A percentile compares a stretch with the other conserved stretches of the same genome.
Evolutionary conservation across 2,329 filamentous ascomycete genomes (phyloP).

Genomic region (Apiospora kogelbergensis): DNA sequence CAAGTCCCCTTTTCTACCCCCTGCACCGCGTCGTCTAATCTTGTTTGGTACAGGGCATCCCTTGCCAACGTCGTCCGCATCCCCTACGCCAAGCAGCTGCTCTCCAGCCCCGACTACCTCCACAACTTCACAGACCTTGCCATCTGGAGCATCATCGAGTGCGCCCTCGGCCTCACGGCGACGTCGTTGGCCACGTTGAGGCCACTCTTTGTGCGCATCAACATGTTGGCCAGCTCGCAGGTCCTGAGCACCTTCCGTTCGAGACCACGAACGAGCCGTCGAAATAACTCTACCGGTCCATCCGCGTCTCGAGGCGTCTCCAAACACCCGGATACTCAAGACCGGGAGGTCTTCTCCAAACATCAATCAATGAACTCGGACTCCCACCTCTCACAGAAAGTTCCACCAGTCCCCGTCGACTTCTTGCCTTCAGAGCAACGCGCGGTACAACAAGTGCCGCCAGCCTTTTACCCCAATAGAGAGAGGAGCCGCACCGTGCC

Average conservation of each 20-base stretch:
- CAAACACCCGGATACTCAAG: not conserved
- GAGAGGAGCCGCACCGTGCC: not conserved
- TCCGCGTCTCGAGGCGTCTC: not conserved
- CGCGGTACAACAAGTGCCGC: not conserved
- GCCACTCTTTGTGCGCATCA: slow-evolving; percentile 11
- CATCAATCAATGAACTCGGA: not conserved
- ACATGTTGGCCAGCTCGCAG: not conserved
- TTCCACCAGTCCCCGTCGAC: not conserved
- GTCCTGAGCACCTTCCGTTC: not conserved
- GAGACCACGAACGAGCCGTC: not conserved
- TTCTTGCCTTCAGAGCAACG: not conserved
- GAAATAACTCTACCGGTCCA: not conserved
- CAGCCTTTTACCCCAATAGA: not conserved
- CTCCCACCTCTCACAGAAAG: not conserved
- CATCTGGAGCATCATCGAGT: slow-evolving; percentile 15
- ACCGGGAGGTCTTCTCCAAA: not conserved
- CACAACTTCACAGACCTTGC: slow-evolving; percentile 13
- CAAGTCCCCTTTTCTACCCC: not conserved
- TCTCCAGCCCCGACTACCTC: slow-evolving; percentile 14
- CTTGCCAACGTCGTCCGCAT: slow-evolving; percentile 15
- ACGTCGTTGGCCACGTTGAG: slow-evolving; percentile 13
- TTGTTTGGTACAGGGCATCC: slow-evolving; percentile 8
- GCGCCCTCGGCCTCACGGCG: slow-evolving; percentile 10
- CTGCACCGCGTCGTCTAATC: not conserved
- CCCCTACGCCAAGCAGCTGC: slow-evolving; percentile 13